phyloP scores from a whole-genome alignment of 2,329 filamentous ascomycete genomes.

The Lecanicillium sp. region DNA sequence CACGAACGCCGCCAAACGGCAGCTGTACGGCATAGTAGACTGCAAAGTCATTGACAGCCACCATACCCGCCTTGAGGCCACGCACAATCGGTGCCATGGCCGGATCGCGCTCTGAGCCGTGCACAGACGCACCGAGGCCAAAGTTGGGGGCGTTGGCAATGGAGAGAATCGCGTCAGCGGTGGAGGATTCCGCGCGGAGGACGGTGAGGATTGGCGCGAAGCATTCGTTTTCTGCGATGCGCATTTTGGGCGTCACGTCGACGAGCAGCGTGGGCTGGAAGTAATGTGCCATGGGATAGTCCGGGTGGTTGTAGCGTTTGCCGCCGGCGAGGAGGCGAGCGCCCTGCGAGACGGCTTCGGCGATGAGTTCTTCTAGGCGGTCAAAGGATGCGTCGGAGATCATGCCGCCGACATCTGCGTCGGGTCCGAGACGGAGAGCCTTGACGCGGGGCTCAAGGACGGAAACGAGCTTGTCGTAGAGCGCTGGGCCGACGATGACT shows the following conservation, averaged over 20 bases:
- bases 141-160: slow-evolving; percentile 81
- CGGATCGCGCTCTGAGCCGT: slow-evolving; percentile 56
- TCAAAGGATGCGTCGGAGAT: slow-evolving; percentile 72
- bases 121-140: slow-evolving; percentile 82
- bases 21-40: slow-evolving; percentile 89
- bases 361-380: slow-evolving; percentile 67
- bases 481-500: slow-evolving; percentile 68
- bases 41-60: slow-evolving; percentile 92
- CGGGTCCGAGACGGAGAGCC: slow-evolving; percentile 66
- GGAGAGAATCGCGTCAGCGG: slow-evolving; percentile 54
- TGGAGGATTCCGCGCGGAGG: slow-evolving; percentile 61
- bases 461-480: slow-evolving; percentile 65
- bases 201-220: slow-evolving; percentile 88
- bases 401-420: slow-evolving; percentile 80
- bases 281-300: slow-evolving; percentile 75
- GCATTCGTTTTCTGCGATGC: slow-evolving; percentile 80
- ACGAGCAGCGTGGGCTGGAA: slow-evolving; percentile 84
- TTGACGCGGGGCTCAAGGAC: slow-evolving; percentile 67
- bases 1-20: slow-evolving; percentile 85
- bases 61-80: slow-evolving; percentile 76
- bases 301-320: slow-evolving; percentile 59
- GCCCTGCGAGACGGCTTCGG: slow-evolving; percentile 68
- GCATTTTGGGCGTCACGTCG: slow-evolving; percentile 82
- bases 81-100: slow-evolving; percentile 56
- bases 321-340: slow-evolving; percentile 79